Base-by-base conservation (phyloP, 148 eudicot species). In the Rhododendron williamsianum region DNA sequence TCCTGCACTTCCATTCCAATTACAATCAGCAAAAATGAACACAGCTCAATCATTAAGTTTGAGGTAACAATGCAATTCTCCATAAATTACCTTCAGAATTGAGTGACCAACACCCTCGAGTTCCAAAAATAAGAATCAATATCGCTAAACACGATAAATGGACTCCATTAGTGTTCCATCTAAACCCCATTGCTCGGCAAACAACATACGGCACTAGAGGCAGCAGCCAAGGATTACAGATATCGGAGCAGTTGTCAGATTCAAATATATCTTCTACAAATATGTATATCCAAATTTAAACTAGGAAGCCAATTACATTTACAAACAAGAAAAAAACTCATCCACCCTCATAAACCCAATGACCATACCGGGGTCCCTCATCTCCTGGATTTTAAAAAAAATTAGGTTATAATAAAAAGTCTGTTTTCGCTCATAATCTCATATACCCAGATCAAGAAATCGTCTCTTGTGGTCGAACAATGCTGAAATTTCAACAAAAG, bases 31-130 rank as follows among this genome's bases (percentile, higher is more conserved):
- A 78, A 36, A 79, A 10, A 52, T n/a, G 46, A 72, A 23, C 74
- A 27, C 10, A 11, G 16, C 67, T 65, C n/a, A 43, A 82, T 54
- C 15, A 35, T 30, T 30, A 56, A 30, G 18, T 79, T 27, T 25
- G 27, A 25, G 11, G 3, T 4, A 81, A 25, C 16, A 43, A 23
- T 80, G 30, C 27, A 76, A 27, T 41, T 56, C 30, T 72, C 13
- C 73, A 69, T 73, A 60, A 58, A 65, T 84, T 89, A 97, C 99
- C 99, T 91, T 97, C 95, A 89, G 89, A 86, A 89, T 91, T 93
- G 73, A 97, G 91, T 3, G 98, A 90, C 60, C 87, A 89, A 52
- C 93, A 91, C 69, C 91, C 94, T 78, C 78, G 93, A 86, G 91
- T 78, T 82, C 86, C 82, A 67, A 87, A 90, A 88, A 89, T 84